Base-by-base conservation (phyloP, 164 flowering plant species). In the Houttuynia cordata region DNA sequence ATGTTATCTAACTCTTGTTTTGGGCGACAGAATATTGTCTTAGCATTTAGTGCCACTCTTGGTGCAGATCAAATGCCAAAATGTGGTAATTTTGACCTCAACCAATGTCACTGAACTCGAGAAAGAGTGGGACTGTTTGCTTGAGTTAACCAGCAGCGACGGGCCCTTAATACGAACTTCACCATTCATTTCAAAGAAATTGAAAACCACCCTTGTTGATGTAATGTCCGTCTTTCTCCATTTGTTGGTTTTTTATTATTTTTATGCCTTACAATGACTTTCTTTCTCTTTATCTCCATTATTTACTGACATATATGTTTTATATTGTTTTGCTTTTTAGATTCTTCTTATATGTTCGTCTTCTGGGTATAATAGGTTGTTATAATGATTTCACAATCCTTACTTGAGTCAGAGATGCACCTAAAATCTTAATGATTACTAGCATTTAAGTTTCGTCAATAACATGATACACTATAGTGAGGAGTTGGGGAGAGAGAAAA, bases 61-160 rank as follows among this genome's bases (percentile, higher is more conserved):
- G 49, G 68, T 84, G 82, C 71, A 93, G 99, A 86, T 93, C 58
- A 90, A 93, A 75, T 93, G 96, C 68, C 76, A 77, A 59, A 93
- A 93, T 73, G 82, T 93, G 19, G 68, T 93, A 22, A 73, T 82
- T 64, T 83, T 93, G 60, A 67, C 78, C 66, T 85, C 99, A 25
- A 81, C 92, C 63, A 88, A 86, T 79, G 66, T 71, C 57, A 24
- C 69, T 59, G 99, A 93, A 73, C 82, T 93, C 68, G 91, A 86
- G 41, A 62, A 69, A 65, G 75, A 93, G 67, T 93, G 99, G 99
- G 74, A 76, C 24, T 90, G 87, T 74, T 74, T 90, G 71, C 75
- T 81, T 56, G 87, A 86, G 56, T 64, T 78, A 65, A 65, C 75
- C 50, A 69, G 68, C 65, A 71, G 80, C 56, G 62, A 62, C 61